Evolutionary conservation across 2,329 filamentous ascomycete species (phyloP).

Genomic region (Trichoderma polysporum): DNA sequence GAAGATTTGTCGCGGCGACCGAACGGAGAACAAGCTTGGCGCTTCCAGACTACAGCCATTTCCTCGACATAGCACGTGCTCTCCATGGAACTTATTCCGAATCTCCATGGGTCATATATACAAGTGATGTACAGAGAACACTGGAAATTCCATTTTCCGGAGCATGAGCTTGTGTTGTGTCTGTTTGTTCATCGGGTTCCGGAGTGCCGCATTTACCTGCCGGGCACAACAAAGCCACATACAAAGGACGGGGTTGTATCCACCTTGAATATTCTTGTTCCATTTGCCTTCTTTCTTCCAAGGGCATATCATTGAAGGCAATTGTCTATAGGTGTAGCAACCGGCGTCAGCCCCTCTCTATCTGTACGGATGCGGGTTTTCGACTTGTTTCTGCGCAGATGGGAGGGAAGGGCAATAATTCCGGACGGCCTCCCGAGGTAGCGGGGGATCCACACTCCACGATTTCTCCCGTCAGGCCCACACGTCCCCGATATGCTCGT

Average conservation of each 20-base stretch:
- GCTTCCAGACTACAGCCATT: neutral
- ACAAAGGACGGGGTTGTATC: too few relatives aligned
- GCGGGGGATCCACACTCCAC: conserved; percentile 17
- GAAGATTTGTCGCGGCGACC: conserved; percentile 5
- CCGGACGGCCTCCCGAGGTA: conserved; percentile 18
- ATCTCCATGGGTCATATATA: neutral
- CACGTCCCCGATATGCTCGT: conserved; percentile 10
- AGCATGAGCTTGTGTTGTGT: neutral
- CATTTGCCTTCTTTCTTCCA: neutral
- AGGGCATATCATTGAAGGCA: neutral
- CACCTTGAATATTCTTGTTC: neutral
- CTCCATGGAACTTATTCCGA: neutral
- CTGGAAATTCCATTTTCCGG: conserved; percentile 7
- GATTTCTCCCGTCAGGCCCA: conserved; percentile 14
- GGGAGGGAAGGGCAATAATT: neutral
- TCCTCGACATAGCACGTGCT: neutral
- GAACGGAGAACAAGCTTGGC: conserved; percentile 10
- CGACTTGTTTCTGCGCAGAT: neutral
- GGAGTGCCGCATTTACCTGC: neutral
- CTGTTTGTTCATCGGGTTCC: neutral
- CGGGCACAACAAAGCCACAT: neutral
- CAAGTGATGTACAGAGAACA: neutral
- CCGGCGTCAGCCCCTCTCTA: neutral
- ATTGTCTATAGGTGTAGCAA: neutral
- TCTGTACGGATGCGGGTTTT: neutral